Evolutionary conservation across 2,329 filamentous ascomycete genomes (phyloP).

Genomic region (Rhinocladiella mackenziei): DNA sequence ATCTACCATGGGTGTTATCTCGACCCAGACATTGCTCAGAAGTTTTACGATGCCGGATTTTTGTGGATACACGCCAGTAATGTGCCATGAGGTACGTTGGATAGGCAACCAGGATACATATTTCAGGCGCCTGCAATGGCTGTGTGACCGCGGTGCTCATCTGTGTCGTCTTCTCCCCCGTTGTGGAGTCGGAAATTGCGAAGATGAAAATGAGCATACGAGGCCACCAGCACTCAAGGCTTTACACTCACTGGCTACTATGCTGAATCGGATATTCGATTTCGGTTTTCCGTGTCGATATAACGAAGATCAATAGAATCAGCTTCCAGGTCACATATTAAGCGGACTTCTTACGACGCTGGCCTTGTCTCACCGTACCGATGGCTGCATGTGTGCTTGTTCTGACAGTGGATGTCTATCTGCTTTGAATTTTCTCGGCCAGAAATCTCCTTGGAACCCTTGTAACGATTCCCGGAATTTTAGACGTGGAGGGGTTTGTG

Average conservation of each 20-base stretch:
- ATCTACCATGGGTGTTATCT: not conserved
- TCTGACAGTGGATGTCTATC: constrained; percentile 4
- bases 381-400: constrained; percentile 9
- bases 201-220: constrained; percentile 1
- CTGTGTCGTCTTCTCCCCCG: not conserved
- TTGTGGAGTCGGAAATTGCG: not conserved
- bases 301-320: too few relatives aligned
- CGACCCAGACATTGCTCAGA: not conserved
- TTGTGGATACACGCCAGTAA: constrained; percentile 1
- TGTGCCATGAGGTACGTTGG: too few relatives aligned
- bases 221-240: constrained; percentile 1
- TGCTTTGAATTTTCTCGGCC: not conserved
- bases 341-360: not conserved
- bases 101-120: not conserved
- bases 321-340: not conserved
- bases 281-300: too few relatives aligned
- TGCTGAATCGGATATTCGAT: not conserved
- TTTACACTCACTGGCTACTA: not conserved
- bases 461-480: too few relatives aligned
- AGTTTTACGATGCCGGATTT: constrained; percentile 2
- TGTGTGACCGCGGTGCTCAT: not conserved
- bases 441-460: not conserved
- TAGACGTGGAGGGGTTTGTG: too few relatives aligned
- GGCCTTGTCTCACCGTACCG: not conserved
- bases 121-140: not conserved